A percentile compares a stretch with the other conserved stretches of the same genome.
Conservation (phyloP, 257 asterid species). For the Dorcoceras hygrometricum region DNA sequence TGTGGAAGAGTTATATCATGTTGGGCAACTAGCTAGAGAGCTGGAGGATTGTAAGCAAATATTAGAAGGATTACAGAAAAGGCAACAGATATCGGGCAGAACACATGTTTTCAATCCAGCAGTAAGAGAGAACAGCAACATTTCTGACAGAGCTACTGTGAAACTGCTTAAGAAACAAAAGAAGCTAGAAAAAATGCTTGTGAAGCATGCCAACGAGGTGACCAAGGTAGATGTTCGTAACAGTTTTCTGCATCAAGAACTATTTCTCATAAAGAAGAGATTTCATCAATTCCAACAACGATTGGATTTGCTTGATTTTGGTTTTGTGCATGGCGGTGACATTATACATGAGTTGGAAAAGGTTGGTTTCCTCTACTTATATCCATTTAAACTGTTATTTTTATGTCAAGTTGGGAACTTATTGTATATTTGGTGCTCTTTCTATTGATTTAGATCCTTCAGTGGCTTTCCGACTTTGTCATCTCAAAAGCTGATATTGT, state of each 20-base stretch:
- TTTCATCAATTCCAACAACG: constrained; percentile 45
- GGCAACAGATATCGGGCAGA: constrained; percentile 46
- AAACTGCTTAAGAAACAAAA: constrained; percentile 52
- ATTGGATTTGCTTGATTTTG: constrained; percentile 44
- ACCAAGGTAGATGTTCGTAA: constrained; percentile 57
- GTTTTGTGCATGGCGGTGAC: constrained; percentile 24
- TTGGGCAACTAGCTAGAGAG: constrained; percentile 48
- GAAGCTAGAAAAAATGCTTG: constrained; percentile 65
- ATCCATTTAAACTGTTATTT: constrained; percentile 16
- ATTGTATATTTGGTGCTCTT: too few species aligned
- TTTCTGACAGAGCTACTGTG: constrained; percentile 46
- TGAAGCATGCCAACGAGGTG: constrained; percentile 67
- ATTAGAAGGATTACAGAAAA: constrained; percentile 50
- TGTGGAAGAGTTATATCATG: constrained; percentile 49
- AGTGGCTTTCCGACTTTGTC: background rate
- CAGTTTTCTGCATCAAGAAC: constrained; percentile 51
- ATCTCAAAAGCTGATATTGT: background rate
- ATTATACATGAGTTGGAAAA: constrained; percentile 39
- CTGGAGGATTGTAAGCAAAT: constrained; percentile 50
- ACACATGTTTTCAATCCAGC: constrained; percentile 26
- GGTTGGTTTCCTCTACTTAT: constrained; percentile 53
- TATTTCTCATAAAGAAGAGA: constrained; percentile 54
- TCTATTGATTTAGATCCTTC: background rate
- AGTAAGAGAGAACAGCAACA: constrained; percentile 25
- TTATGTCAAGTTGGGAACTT: constrained; percentile 8